Conservation (phyloP, 2,329 filamentous ascomycete genomes). For the Hypoxylon sp. region DNA sequence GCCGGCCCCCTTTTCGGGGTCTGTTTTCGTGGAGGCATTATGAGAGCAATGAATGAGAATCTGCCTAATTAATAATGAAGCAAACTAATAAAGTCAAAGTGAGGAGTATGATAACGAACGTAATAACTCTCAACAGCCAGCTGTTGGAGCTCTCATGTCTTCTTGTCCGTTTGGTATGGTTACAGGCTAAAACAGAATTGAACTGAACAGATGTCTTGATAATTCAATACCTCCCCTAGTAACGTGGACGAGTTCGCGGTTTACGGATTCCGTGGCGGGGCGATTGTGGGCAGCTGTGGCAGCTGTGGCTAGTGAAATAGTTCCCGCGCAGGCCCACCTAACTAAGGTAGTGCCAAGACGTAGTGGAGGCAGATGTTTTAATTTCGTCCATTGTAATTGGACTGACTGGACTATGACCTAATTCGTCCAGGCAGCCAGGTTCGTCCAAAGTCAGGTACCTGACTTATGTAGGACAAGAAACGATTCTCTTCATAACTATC, state of each 20-base stretch:
- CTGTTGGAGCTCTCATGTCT: slow-evolving; percentile 46
- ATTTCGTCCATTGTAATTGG: too few species aligned
- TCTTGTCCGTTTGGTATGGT: slow-evolving; percentile 17
- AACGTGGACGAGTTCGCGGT: slow-evolving; percentile 3
- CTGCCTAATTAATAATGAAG: background rate
- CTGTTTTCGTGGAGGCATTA: slow-evolving; percentile 52
- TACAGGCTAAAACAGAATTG: slow-evolving; percentile 39
- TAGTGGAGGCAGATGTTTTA: background rate
- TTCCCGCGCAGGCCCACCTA: background rate
- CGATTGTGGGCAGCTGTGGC: slow-evolving; percentile 12
- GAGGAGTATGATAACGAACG: slow-evolving; percentile 15
- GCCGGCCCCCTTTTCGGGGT: slow-evolving; percentile 45
- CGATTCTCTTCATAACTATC: slow-evolving; percentile 15
- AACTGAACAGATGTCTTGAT: slow-evolving; percentile 37
- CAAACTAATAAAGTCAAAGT: background rate
- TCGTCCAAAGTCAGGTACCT: too few species aligned
- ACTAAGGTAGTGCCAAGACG: too few species aligned
- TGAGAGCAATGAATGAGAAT: slow-evolving; percentile 17
- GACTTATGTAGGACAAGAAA: background rate
- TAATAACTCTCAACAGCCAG: slow-evolving; percentile 50
- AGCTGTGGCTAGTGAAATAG: slow-evolving; percentile 22
- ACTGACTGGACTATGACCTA: background rate
- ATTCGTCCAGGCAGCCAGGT: too few species aligned
- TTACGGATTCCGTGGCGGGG: slow-evolving; percentile 4
- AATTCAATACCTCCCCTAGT: slow-evolving; percentile 34